Conservation (phyloP, 2,329 filamentous ascomycete species). For the Penicillium sp. region DNA sequence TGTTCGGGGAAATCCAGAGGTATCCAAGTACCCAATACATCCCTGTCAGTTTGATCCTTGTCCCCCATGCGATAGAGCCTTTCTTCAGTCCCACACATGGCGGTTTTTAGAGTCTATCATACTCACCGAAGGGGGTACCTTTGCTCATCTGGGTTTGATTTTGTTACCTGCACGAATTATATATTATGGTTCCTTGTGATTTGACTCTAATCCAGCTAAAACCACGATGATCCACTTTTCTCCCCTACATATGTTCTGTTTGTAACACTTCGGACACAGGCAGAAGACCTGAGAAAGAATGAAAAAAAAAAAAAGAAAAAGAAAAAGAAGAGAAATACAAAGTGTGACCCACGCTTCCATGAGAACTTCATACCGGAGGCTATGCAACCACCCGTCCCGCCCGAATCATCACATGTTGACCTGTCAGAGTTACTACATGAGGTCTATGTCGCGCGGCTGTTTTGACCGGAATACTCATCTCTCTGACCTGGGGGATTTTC, state of each 20-base stretch:
- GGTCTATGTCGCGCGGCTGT: conserved; percentile 6
- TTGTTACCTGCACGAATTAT: neutral
- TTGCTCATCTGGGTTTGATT: neutral
- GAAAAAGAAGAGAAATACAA: no score
- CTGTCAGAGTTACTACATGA: conserved; percentile 11
- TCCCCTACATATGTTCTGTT: conserved; percentile 2
- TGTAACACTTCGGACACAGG: conserved; percentile 16
- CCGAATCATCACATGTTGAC: conserved; percentile 16
- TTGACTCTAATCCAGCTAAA: neutral
- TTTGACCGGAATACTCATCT: conserved; percentile 4
- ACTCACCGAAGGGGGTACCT: neutral
- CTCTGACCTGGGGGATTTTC: neutral
- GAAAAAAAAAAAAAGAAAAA: neutral
- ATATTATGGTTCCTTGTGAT: neutral
- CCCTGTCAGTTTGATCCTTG: neutral
- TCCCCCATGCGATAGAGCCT: neutral
- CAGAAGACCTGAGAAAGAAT: conserved; percentile 4
- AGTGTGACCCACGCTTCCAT: conserved; percentile 2
- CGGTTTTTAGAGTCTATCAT: neutral
- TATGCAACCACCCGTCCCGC: conserved; percentile 17
- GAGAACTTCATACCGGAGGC: conserved; percentile 13
- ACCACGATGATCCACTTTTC: conserved; percentile 6
- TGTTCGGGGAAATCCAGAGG: neutral
- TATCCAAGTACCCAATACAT: neutral
- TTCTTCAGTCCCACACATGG: conserved; percentile 2